Conservation (phyloP, 495 filamentous ascomycete species). For the Penicillium atrosanguineum region DNA sequence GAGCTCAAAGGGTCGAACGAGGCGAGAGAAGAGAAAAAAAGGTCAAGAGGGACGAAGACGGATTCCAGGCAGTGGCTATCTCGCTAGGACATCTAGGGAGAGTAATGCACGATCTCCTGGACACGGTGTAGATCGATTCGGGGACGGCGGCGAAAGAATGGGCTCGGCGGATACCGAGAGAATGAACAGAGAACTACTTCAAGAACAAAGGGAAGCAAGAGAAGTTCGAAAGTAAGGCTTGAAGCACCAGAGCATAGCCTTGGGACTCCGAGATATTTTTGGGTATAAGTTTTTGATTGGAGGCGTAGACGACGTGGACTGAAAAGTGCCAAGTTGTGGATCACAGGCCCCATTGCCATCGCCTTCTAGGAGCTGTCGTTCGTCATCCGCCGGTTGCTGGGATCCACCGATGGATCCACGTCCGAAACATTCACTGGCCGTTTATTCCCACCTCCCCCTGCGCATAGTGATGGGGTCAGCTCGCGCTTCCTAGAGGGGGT, state of each 20-base stretch:
- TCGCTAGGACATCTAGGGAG: constrained; percentile 11
- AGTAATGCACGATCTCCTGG: constrained; percentile 14
- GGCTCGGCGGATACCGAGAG: not conserved
- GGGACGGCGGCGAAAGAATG: not conserved
- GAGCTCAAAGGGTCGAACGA: not conserved
- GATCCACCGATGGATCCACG: constrained; percentile 18
- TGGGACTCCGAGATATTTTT: constrained; percentile 29
- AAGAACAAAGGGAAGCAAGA: not conserved
- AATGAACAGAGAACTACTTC: not conserved
- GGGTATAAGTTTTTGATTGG: constrained; percentile 24
- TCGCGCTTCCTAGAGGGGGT: no score
- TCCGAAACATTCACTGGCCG: constrained; percentile 11
- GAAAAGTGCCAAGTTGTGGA: constrained; percentile 9
- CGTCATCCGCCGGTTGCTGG: constrained; percentile 15
- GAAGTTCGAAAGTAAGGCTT: not conserved
- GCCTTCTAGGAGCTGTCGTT: constrained; percentile 10
- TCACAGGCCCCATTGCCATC: constrained; percentile 6
- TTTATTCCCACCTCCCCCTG: constrained; percentile 7
- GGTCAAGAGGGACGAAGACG: not conserved
- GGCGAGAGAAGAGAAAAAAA: not conserved
- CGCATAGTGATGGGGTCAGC: not conserved
- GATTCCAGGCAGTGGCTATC: not conserved
- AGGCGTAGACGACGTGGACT: constrained; percentile 12
- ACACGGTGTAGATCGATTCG: constrained; percentile 5
- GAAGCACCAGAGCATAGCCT: constrained; percentile 12